phyloP scores from a whole-genome alignment of 2,329 filamentous ascomycete species.

The Penicillium olsonii region DNA sequence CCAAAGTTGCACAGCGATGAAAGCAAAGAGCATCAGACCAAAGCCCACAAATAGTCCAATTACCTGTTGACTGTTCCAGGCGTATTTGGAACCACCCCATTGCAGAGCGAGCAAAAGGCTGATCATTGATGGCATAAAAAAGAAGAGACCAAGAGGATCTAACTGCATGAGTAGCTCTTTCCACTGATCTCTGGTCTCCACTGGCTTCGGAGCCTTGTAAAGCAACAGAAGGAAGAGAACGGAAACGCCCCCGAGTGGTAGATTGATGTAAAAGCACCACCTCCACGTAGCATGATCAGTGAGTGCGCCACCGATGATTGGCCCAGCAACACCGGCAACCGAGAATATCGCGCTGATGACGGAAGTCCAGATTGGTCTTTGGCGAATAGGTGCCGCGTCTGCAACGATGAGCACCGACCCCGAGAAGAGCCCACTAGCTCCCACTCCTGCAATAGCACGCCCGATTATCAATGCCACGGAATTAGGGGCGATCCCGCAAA shows the following conservation, averaged over 20 bases:
- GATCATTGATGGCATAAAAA: conserved; percentile 49
- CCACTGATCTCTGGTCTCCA: conserved; percentile 23
- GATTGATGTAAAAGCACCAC: conserved; percentile 47
- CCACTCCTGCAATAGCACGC: conserved; percentile 43
- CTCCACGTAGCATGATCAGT: conserved; percentile 44
- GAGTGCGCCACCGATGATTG: conserved; percentile 45
- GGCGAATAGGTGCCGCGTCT: conserved; percentile 41
- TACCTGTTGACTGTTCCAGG: conserved; percentile 49
- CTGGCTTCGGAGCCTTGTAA: conserved; percentile 21
- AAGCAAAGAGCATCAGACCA: conserved; percentile 48
- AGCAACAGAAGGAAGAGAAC: conserved; percentile 37
- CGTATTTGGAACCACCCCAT: conserved; percentile 47
- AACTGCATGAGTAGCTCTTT: conserved; percentile 24
- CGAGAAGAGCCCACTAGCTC: conserved; percentile 39
- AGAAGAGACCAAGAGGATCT: conserved; percentile 44
- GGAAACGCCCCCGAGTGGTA: conserved; percentile 35
- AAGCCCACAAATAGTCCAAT: conserved; percentile 53
- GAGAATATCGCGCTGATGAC: conserved; percentile 42
- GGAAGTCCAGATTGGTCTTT: conserved; percentile 42
- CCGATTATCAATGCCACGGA: conserved; percentile 44
- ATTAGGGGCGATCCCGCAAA: conserved; percentile 40
- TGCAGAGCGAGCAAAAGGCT: conserved; percentile 53
- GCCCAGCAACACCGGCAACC: conserved; percentile 45
- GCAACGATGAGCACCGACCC: conserved; percentile 44
- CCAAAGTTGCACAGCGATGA: conserved; percentile 40